These are phyloP conservation scores for Backusella morwellensis DNA, from an alignment of 192 early-diverging fungal genomes.

Conservation along the genomic window DNA sequence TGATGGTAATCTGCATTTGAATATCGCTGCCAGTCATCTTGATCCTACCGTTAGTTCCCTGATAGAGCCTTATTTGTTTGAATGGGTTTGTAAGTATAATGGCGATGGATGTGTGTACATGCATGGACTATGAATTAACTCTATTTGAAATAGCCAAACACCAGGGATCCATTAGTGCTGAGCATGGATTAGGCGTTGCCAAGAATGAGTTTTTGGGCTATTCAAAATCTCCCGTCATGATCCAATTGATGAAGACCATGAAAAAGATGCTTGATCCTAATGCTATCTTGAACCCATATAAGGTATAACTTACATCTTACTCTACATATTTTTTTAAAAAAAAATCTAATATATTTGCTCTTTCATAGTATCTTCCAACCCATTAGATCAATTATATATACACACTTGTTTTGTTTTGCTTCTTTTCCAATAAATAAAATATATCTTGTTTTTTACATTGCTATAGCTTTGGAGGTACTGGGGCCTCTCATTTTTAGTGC, in stretches of 20 bases:
- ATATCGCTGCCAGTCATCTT: conserved; percentile 73
- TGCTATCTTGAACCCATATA: conserved; percentile 91
- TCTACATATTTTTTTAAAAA: not conserved
- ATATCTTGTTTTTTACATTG: not conserved
- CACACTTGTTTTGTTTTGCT: not conserved
- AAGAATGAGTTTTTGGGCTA: conserved; percentile 75
- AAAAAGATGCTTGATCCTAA: conserved; percentile 93
- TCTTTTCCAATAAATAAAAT: not conserved
- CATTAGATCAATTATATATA: not conserved
- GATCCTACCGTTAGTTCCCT: conserved; percentile 58
- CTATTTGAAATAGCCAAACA: conserved; percentile 27
- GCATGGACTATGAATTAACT: not conserved
- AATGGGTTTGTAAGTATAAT: conserved; percentile 67
- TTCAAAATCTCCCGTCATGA: conserved; percentile 82
- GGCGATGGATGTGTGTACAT: not conserved
- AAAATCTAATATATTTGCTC: not conserved
- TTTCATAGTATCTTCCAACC: not conserved
- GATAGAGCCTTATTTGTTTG: conserved; percentile 93
- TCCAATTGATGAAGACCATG: conserved; percentile 81
- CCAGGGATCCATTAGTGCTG: conserved; percentile 41
- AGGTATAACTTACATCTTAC: conserved; percentile 24
- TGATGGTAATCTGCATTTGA: conserved; percentile 97
- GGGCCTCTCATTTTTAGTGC: not conserved
- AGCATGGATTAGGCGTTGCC: conserved; percentile 66
- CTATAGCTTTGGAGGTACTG: not conserved